Base-by-base conservation (phyloP, 163 green algal species). In the Picocystis sp. region DNA sequence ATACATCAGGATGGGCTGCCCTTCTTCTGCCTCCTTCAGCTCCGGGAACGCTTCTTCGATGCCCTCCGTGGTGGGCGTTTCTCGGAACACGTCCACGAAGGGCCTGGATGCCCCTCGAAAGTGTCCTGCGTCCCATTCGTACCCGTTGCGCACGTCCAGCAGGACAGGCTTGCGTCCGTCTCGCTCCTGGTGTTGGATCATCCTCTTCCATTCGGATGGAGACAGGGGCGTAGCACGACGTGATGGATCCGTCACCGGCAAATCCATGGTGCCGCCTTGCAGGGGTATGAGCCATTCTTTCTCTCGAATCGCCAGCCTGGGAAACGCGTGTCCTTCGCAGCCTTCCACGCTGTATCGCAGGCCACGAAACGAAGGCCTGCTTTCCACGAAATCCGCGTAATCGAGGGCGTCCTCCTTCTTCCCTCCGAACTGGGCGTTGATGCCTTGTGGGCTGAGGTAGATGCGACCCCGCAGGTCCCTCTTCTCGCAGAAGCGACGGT, bases 41-140 rank as follows among this genome's bases (percentile, higher is more conserved):
- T 72, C 64, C 14, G 54, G 25, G 25, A 54, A 35, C n/a, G 25
- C 47, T 22, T 23, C 19, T 33, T 54, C 34, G 3, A 54, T 14
- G 17, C 41, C 47, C 10, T 38, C 3, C 13, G 25, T 35, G 13
- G 59, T 72, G 0, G 91, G 87, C 0, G 89, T 97, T 56, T 94
- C 78, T 38, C 69, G 56, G 58, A 94, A 94, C 33, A 79, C 58
- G 43, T 88, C 81, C 65, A 78, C 70, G 12, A 63, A 17, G 8
- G 73, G 73, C 17, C 73, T 58, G 11, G 59, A 65, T 2, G 79
- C 74, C 6, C 79, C 84, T 43, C 71, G 45, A 61, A 98, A 98
- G 76, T 98, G 89, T 0, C 89, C 90, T 0, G 86, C 83, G 62
- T 98, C 90, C 89, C 89, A 97, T 63, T 98, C 90, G 64, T 98